phyloP scores from a whole-genome alignment of 139 green algal species.

The Coelastrella sp. region DNA sequence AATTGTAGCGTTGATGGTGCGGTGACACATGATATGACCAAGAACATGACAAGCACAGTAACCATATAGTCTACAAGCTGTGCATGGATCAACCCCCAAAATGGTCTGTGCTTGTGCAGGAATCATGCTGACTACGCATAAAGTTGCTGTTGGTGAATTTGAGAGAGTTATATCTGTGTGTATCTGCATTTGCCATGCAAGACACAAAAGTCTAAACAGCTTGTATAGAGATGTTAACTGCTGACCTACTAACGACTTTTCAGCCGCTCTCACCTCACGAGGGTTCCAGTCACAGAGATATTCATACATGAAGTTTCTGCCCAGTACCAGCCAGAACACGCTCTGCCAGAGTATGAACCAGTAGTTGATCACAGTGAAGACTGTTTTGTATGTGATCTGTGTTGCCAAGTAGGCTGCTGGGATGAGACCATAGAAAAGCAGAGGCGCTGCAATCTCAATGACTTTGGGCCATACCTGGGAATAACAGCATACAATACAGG shows the following conservation, averaged over 20 bases:
- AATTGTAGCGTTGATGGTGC: too few relatives aligned
- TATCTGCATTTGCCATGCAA: background rate
- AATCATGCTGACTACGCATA: background rate
- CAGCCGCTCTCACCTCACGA: background rate
- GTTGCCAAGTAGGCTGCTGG: conserved; percentile 7
- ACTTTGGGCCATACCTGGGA: conserved; percentile 34
- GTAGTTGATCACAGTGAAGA: conserved; percentile 32
- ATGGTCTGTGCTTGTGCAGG: too few relatives aligned
- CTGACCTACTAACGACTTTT: too few relatives aligned
- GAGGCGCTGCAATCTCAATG: background rate
- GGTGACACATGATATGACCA: background rate
- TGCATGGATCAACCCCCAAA: background rate
- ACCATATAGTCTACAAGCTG: background rate
- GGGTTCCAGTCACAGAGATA: conserved; percentile 20
- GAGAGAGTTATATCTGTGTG: too few relatives aligned
- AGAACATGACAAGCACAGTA: background rate
- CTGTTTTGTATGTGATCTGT: background rate
- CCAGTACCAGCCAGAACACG: background rate
- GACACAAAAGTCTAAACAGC: background rate
- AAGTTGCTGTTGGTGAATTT: background rate
- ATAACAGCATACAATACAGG: too few relatives aligned
- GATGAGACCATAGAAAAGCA: conserved; percentile 17
- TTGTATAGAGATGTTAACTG: too few relatives aligned
- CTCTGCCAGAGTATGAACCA: conserved; percentile 16
- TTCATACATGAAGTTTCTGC: conserved; percentile 10